Evolutionary conservation across 2,329 filamentous ascomycete species (phyloP), one percentile per base, ranked within the genome.

Genomic region (Aspergillus arachidicola): DNA sequence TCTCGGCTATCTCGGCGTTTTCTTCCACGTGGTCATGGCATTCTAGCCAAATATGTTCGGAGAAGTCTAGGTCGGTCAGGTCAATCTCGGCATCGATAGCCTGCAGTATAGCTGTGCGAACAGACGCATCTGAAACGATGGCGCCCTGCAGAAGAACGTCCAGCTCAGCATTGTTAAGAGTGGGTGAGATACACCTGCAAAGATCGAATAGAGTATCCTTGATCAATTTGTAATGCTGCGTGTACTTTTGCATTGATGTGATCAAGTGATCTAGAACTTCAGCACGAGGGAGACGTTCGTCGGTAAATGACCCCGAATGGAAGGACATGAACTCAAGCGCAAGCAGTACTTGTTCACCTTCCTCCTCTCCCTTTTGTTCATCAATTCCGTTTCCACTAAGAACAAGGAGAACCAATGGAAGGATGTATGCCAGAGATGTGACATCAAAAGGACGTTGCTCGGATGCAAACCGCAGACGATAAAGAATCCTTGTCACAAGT

Each of bases 391-490:
- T 93, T 65, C 89, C 89, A 63, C 88, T 86, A 23, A 99, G 84
- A 21, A 98, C 86, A 23, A 92, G 80, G 69, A 96, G 89, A 4
- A 97, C 79, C 19, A 99, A 83, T 0, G 94, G 93, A 34, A 98
- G 82, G 57, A 93, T 87, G 75, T 98, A 99, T 62, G 91, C 93
- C 28, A 98, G 82, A 1, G 94, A 94, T 4, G 95, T 90, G 3
- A 88, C 84, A 75, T 99, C 95, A 70, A 99, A 93, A 0, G 94
- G 93, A n/a, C 94, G 88, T 76, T 98, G 94, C 75, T 98, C 95
- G 58, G 92, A 91, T 43, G 94, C 86, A 76, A 97, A 97, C 19
- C 94, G 90, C 59, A 99, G 82, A 55, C 94, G 90, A 77, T 98
- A 98, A 6, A 99, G 82, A 1, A 98, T 88, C 76, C 95, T 87